Evolutionary conservation across 2,329 filamentous ascomycete species (phyloP), one percentile per base, ranked within the genome.

Genomic region (Alternaria ventricosa): DNA sequence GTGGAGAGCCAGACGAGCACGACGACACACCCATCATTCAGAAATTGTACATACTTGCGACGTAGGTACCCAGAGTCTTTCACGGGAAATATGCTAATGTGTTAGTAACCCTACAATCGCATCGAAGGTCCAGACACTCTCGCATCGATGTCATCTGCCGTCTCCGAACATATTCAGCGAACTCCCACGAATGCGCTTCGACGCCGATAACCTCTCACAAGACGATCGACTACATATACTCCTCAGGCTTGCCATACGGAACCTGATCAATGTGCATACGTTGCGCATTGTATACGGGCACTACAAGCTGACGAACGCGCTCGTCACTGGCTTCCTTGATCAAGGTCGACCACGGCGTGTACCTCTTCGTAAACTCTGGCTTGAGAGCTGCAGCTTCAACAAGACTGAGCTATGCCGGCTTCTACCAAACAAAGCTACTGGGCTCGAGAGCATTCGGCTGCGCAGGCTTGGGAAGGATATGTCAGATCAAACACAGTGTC

Each of bases 91-190:
- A 13, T 53, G 25, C 18, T 73, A 53, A 77, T 58, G 49, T 25
- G 8, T 33, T 60, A 81, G 76, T 6, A 82, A 82, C 36, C 79
- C 81, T 15, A 60, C 61, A 13, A 71, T 85, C 12, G 83, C 82
- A 2, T 71, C 78, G 10, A 80, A 80, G 58, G 83, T 85, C 10
- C 79, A 81, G 10, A 73, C 72, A 6, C 66, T 85, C 7, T 82
- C 79, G 11, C 82, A 84, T 68, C 80, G 81, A 23, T 85, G 83
- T 68, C 82, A 84, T 63, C 71, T 84, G 1, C 81, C 82, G 1
- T 77, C 79, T 3, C 83, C 83, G 0, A 79, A 79, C 28, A 82
- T 84, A 50, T 84, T 83, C 70, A 68, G 71, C 23, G 82, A 83
- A 57, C 73, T 84, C 2, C 82, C 81, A 7, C 67, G 70, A 28